Evolutionary conservation across 2,329 filamentous ascomycete genomes (phyloP), one percentile per base, ranked within the genome.

Genomic region (Ophiostoma populinum): DNA sequence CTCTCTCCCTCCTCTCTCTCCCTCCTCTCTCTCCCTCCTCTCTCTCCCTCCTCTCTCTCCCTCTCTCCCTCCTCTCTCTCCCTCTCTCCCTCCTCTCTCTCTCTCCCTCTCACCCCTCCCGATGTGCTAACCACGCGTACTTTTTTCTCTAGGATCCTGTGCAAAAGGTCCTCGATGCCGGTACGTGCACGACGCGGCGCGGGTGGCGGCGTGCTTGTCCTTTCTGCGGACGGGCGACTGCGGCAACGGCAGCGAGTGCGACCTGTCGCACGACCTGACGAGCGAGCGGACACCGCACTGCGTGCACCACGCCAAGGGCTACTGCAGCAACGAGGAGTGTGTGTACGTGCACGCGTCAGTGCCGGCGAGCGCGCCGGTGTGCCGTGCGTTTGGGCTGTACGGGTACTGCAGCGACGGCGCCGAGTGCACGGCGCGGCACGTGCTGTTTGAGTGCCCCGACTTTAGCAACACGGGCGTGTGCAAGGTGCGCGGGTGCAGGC

Each of bases 381-480:
- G 90, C 59, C 70, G 75, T 47, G 59, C 71, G 15, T 95, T 98
- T 61, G 87, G 81, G 19, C 71, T 75, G 36, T 69, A 86, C 49
- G 87, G 90, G 35, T 95, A 85, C 56, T 95, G 90, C 61, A 75
- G 80, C 42, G 80, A 80, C 52, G 90, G 87, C 41, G 66, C 68
- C 37, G 57, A 65, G 37, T 95, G 90, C 57, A 57, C 70, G 40
- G 74, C 90, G 43, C 78, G 85, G 41, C 90, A 98, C 60, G 78
- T 87, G 39, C 77, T 78, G 39, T 78, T 79, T 57, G 87, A 95
- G 56, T 95, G 90, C 56, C 87, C 90, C 42, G 80, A 92, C 54
- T 94, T 92, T 62, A 81, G 82, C 67, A 92, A 93, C 58, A 82
- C 71, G 41, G 87, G 87, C 48, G 63, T 65, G 42, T 98, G 90